Evolutionary conservation across 2,329 filamentous ascomycete species (phyloP).

Genomic region (Fusarium chlamydosporum): DNA sequence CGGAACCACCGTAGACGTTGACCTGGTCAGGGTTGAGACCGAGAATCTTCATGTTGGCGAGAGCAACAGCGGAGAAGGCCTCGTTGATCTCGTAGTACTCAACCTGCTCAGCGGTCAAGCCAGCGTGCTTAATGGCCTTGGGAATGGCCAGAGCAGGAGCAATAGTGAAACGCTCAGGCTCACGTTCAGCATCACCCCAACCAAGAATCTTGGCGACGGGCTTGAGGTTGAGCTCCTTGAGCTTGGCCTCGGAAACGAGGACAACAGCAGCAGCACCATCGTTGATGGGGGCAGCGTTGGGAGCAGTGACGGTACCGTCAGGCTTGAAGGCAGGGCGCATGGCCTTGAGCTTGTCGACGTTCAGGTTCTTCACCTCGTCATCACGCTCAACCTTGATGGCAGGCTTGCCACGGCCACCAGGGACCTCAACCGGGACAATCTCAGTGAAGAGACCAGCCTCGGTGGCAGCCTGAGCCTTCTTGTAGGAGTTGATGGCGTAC

Average conservation of each 20-base stretch:
- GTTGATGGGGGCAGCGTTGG: conserved; percentile 96
- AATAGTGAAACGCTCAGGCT: conserved; percentile 95
- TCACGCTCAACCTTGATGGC: conserved; percentile 83
- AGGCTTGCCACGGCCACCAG: conserved; percentile 91
- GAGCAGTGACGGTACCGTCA: conserved; percentile 91
- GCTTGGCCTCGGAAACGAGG: conserved; percentile 92
- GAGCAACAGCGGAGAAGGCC: conserved; percentile 95
- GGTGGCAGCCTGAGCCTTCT: conserved; percentile 90
- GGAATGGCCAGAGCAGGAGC: conserved; percentile 94
- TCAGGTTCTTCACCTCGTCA: conserved; percentile 96
- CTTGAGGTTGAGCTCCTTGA: conserved; percentile 91
- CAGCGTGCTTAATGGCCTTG: conserved; percentile 96
- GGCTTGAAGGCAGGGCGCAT: conserved; percentile 89
- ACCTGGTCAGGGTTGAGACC: conserved; percentile 85
- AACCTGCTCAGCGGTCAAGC: conserved; percentile 80
- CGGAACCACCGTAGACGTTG: conserved; percentile 94
- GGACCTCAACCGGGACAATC: conserved; percentile 90
- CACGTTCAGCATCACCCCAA: conserved; percentile 94
- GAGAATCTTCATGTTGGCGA: conserved; percentile 96
- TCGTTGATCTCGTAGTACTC: conserved; percentile 99
- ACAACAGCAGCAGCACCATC: conserved; percentile 94
- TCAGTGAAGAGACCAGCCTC: conserved; percentile 87
- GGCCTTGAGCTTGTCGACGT: conserved; percentile 83
- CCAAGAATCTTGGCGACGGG: conserved; percentile 97
- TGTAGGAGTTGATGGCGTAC: conserved; percentile 95